Conservation (phyloP, 345 rosid species). For the Populus simonii region DNA sequence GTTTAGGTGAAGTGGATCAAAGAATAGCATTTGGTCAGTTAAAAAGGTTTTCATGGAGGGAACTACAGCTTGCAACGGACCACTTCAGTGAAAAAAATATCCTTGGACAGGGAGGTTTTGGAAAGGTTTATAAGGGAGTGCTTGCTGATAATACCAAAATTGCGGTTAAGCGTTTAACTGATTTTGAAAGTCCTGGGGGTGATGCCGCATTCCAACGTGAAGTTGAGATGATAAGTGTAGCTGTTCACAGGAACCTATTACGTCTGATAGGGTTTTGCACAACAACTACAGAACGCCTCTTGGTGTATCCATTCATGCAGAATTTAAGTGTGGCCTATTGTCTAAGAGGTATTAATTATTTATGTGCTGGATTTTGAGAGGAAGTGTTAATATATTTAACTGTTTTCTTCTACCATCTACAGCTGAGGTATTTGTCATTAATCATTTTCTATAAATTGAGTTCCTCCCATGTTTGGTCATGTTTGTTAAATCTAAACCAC, state of each 20-base stretch:
- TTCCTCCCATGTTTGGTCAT: background rate
- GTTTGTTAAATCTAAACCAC: background rate
- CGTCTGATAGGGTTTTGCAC: conserved; percentile 94
- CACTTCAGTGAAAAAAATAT: conserved; percentile 77
- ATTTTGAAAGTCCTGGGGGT: conserved; percentile 91
- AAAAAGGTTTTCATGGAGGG: conserved; percentile 90
- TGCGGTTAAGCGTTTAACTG: conserved; percentile 88
- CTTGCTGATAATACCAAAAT: conserved; percentile 75
- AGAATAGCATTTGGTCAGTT: conserved; percentile 93
- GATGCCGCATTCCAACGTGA: conserved; percentile 94
- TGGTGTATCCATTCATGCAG: conserved; percentile 94
- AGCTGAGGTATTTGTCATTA: background rate
- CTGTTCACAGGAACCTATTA: conserved; percentile 85
- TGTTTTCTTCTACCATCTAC: background rate
- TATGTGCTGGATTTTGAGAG: background rate
- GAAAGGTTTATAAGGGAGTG: conserved; percentile 90
- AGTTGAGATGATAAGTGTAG: conserved; percentile 97
- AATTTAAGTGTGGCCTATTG: conserved; percentile 88
- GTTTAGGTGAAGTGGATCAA: conserved; percentile 86
- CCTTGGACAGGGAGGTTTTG: conserved; percentile 96
- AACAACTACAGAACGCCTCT: conserved; percentile 81
- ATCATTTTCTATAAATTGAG: too few relatives aligned
- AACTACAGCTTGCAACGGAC: conserved; percentile 85
- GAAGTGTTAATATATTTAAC: background rate
- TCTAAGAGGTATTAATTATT: conserved; percentile 59